Conservation (phyloP, 2,329 filamentous ascomycete species). For the Coniochaeta sp. region DNA sequence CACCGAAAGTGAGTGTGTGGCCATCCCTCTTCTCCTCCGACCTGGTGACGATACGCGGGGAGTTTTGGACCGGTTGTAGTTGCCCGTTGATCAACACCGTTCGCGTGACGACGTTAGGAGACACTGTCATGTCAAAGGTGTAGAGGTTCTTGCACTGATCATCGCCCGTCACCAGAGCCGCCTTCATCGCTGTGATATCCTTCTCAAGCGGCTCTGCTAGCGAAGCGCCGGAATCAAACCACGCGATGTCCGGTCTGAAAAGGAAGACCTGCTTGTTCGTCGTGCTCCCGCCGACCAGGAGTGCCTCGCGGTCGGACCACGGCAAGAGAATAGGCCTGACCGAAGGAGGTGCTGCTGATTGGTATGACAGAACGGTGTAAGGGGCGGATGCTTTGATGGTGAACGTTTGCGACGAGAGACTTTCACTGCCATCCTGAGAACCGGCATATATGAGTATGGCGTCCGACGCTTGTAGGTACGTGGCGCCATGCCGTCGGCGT, state of each 20-base stretch:
- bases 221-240: conserved; percentile 59
- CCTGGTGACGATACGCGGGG: conserved; percentile 33
- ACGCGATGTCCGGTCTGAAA: conserved; percentile 58
- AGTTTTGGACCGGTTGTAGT: conserved; percentile 45
- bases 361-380: conserved; percentile 53
- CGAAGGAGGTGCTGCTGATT: conserved; percentile 53
- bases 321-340: conserved; percentile 64
- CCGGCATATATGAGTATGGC: conserved; percentile 79
- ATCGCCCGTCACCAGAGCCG: conserved; percentile 59
- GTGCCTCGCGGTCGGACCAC: conserved; percentile 65
- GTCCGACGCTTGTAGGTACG: conserved; percentile 64
- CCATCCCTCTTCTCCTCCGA: conserved; percentile 13
- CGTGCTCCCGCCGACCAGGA: conserved; percentile 66
- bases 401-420: conserved; percentile 67
- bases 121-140: conserved; percentile 66
- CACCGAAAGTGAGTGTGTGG: conserved; percentile 47
- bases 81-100: conserved; percentile 58
- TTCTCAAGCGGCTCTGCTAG: conserved; percentile 55
- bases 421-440: conserved; percentile 49
- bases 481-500: conserved; percentile 66
- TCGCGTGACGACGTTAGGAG: conserved; percentile 69
- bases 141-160: conserved; percentile 75
- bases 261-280: conserved; percentile 64
- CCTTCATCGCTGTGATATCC: conserved; percentile 49
- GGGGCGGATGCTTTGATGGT: conserved; percentile 61